phyloP scores from a whole-genome alignment of 2,329 filamentous ascomycete species.

The Botrytis hyacinthi region DNA sequence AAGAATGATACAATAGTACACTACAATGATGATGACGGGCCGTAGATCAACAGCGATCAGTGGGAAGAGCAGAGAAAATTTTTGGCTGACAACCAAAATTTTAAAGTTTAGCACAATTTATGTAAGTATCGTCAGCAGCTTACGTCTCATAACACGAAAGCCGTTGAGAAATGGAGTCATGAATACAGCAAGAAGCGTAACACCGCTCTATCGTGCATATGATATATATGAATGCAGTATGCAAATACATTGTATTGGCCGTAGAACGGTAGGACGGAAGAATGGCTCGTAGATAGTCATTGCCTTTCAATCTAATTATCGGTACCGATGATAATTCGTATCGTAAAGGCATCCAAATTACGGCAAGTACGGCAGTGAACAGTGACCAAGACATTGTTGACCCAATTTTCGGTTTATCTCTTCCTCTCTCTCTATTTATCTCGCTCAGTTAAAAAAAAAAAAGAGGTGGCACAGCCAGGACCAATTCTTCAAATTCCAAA shows the following conservation, averaged over 20 bases:
- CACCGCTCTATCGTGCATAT: not conserved
- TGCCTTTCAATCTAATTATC: not conserved
- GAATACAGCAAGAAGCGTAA: not conserved
- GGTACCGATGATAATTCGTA: not conserved
- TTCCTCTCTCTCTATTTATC: not conserved
- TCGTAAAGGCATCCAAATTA: slow-evolving; percentile 8
- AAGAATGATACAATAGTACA: not conserved
- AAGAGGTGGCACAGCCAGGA: not conserved
- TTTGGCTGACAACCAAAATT: not conserved
- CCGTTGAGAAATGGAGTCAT: not conserved
- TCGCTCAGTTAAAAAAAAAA: not conserved
- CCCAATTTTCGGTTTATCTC: not conserved
- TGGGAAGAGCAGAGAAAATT: not conserved
- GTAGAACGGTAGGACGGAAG: not conserved
- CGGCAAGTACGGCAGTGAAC: not conserved
- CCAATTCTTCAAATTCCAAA: not conserved
- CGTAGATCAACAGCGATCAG: not conserved
- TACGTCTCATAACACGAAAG: not conserved
- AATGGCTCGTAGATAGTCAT: not conserved
- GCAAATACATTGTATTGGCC: not conserved
- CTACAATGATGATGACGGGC: not conserved
- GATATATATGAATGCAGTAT: not conserved
- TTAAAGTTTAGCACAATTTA: not conserved
- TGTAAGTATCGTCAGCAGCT: slow-evolving; percentile 8
- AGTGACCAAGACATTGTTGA: slow-evolving; percentile 7